Conservation (phyloP, 2,329 filamentous ascomycete species). For the Diaporthe citri region DNA sequence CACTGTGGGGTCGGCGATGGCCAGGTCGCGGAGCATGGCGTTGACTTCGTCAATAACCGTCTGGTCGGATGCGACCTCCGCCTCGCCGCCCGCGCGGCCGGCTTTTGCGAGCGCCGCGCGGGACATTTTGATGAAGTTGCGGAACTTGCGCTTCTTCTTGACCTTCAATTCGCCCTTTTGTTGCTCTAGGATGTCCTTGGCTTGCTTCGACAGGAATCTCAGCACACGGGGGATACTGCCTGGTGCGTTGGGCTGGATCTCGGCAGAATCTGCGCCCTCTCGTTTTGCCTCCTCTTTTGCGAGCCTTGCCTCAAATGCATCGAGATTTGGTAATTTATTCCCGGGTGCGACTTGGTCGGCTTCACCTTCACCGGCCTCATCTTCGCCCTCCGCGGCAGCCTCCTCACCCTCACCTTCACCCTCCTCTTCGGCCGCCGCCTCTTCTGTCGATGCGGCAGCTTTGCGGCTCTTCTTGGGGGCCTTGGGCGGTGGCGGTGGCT, state of each 20-base stretch:
- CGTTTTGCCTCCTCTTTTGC: constrained; percentile 42
- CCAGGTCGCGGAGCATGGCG: constrained; percentile 61
- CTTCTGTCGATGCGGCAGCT: constrained; percentile 45
- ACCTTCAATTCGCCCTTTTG: constrained; percentile 64
- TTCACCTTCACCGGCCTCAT: constrained; percentile 4
- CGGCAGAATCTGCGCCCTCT: constrained; percentile 39
- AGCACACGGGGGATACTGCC: constrained; percentile 49
- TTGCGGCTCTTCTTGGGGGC: constrained; percentile 44
- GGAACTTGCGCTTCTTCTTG: constrained; percentile 81
- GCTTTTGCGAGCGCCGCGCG: constrained; percentile 72
- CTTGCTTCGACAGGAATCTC: constrained; percentile 64
- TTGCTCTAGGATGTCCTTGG: constrained; percentile 45
- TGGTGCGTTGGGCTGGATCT: constrained; percentile 41
- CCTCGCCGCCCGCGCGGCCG: constrained; percentile 49
- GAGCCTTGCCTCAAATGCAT: constrained; percentile 40
- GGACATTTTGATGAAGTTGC: constrained; percentile 76
- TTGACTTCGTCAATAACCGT: constrained; percentile 66
- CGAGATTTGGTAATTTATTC: constrained; percentile 20
- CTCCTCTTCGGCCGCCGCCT: constrained; percentile 28
- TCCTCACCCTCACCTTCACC: constrained; percentile 45
- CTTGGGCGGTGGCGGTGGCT: constrained; percentile 53
- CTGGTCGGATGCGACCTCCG: constrained; percentile 52
- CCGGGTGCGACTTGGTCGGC: constrained; percentile 18
- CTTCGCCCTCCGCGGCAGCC: constrained; percentile 41
- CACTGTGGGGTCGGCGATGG: constrained; percentile 49